Base-by-base conservation (phyloP, 306 rosid genomes). In the Cucurbita argyrosperma region DNA sequence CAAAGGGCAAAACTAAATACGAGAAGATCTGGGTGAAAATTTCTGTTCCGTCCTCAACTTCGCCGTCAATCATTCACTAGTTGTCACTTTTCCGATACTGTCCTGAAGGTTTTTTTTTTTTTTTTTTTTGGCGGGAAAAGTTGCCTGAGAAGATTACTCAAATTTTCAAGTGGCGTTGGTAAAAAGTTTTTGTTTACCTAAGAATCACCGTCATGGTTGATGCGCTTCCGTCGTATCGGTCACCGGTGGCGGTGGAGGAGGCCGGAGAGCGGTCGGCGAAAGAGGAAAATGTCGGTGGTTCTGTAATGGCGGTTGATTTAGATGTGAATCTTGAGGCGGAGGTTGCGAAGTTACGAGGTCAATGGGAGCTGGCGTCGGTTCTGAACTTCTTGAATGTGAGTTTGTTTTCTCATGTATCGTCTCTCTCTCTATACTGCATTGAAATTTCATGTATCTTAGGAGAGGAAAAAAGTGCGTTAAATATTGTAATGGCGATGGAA, bases 311-410 rank as follows among this genome's bases (percentile, higher is more conserved):
- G 15, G 40, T 40, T 51, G 81, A 76, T 15, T 80, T 71, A 56
- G 77, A 50, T 10, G 63, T 68, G 16, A 59, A 50, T 16, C 16
- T 79, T 6, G 72, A 78, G 30, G 49, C 47, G 0, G 89, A 86
- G 83, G 77, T 90, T 74, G 61, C 58, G 45, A 88, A 77, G 76
- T 82, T 90, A 26, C 96, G 98, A 18, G 43, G 76, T 42, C 88
- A 90, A 35, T 93, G 98, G 98, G 97, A 93, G 52, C 85, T 93
- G 4, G 97, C 98, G 49, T 93, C 97, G 47, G 90, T 93, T 68
- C 77, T 90, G 77, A 85, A 93, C 63, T 93, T 89, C 78, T 46
- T 93, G 35, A 81, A 80, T 42, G 98, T 93, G 81, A 77, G 90
- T 70, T 80, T 65, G 57, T 61, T 38, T 38, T 37, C 57, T 40